A percentile compares a stretch with the other conserved stretches of the same genome.
These are phyloP conservation scores for Oryza longistaminata DNA, from an alignment of 176 grass and related monocot species.

Conservation along the genomic window DNA sequence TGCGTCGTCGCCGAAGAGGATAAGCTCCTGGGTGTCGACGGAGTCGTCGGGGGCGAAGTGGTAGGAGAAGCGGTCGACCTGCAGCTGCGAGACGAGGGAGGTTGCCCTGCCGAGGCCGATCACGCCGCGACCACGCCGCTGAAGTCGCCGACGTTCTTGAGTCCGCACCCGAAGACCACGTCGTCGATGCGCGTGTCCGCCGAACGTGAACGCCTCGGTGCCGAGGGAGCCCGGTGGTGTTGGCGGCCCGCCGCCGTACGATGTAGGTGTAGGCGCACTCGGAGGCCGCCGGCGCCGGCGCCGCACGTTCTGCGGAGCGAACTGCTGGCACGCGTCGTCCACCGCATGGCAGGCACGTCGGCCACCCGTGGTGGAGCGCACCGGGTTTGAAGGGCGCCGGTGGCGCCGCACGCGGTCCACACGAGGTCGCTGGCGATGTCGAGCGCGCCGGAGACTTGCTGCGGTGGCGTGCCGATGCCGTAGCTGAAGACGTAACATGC, in stretches of 20 bases:
- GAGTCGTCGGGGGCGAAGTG: not conserved
- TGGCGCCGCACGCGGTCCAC: not conserved
- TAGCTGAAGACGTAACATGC: slow-evolving; percentile 12
- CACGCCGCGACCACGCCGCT: not conserved
- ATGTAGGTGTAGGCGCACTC: not conserved
- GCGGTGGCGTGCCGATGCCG: not conserved
- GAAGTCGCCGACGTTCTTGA: not conserved
- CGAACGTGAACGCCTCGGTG: not conserved
- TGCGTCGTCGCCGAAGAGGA: not conserved
- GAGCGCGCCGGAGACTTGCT: not conserved
- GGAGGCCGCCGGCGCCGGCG: not conserved
- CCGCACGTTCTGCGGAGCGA: not conserved
- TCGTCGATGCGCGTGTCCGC: not conserved
- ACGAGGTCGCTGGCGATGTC: slow-evolving; percentile 31
- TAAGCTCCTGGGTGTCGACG: not conserved
- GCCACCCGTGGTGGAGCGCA: not conserved
- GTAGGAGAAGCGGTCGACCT: not conserved
- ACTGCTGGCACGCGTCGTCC: not conserved
- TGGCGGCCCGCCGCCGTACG: not conserved
- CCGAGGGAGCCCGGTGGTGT: not conserved
- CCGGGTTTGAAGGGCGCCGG: not conserved
- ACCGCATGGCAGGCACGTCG: not conserved
- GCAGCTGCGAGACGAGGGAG: not conserved
- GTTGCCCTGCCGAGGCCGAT: not conserved
- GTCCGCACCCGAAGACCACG: not conserved